Evolutionary conservation across 108 stramenopile genomes (phyloP), one percentile per base, ranked within the genome.

Genomic region (Nitzschia sp.): DNA sequence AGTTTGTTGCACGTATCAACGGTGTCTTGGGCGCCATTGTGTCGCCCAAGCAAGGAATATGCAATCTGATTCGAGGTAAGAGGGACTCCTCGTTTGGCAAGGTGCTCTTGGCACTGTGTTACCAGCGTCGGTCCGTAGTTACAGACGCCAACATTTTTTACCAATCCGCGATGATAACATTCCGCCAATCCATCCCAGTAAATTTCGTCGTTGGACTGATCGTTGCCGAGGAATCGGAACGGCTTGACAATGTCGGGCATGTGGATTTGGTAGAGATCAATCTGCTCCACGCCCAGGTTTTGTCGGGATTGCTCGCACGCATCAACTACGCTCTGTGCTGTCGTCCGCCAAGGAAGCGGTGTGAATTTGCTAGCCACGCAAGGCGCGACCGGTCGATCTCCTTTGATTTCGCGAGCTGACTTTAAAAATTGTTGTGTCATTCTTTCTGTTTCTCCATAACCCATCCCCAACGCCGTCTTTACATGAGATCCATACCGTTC

Each of bases 171-270:
- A 25, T 80, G 48, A 55, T 81, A 83, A 34, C 86, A 87, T 70
- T 84, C 81, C 1, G 85, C 90, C 27, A 87, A 47, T 1, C 84
- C 90, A 19, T 87, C 84, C 86, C 84, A 85, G 48, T 85, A 87
- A 35, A 82, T 69, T 56, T 56, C 63, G 70, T 87, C 76, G 18
- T 83, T 72, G 11, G 33, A 46, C 54, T 66, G 45, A 13, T 79
- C 84, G 29, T 80, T 55, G 9, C 69, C 69, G 9, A 71, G 60
- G 29, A 70, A 64, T 29, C 72, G 61, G 2, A 86, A 57, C 1
- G 86, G 86, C 46, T 87, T 68, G 13, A 88, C 84, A 66, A 88
- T 82, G 68, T 88, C 87, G 1, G 87, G 87, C 87, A 88, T 88
- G 71, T 88, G 87, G 18, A 88, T 71, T 46, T 85, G 84, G 61